Evolutionary conservation across 345 rosid genomes (phyloP).

Genomic region (Ceriops zippeliana): DNA sequence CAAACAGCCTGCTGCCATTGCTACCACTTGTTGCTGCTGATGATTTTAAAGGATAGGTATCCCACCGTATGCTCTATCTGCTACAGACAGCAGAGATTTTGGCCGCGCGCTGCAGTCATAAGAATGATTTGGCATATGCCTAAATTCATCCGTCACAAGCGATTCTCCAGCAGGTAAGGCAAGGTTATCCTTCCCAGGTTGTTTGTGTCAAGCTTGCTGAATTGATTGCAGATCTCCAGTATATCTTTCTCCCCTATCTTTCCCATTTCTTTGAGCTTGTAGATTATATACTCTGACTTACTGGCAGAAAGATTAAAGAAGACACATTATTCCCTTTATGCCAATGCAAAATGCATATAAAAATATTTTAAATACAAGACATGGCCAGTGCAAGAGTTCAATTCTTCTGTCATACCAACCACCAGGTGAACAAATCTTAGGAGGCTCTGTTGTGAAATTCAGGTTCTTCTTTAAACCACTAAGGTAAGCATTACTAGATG

Average conservation of each 20-base stretch:
- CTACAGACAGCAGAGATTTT: not conserved
- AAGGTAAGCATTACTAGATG: too few species aligned
- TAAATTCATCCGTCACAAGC: slow-evolving; percentile 9
- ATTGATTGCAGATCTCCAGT: slow-evolving; percentile 48
- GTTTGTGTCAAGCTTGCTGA: slow-evolving; percentile 58
- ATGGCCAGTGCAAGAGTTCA: too few species aligned
- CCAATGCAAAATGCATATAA: not conserved
- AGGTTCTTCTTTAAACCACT: not conserved
- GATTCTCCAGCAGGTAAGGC: slow-evolving; percentile 42
- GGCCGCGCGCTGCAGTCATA: not conserved
- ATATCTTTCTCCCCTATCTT: slow-evolving; percentile 59
- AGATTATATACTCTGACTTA: slow-evolving; percentile 65
- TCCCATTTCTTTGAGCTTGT: slow-evolving; percentile 76
- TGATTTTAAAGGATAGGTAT: not conserved
- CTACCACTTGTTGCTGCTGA: not conserved
- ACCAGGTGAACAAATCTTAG: not conserved
- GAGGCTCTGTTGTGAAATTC: not conserved
- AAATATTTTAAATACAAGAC: not conserved
- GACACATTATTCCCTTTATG: not conserved
- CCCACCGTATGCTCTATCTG: not conserved
- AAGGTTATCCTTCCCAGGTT: slow-evolving; percentile 57
- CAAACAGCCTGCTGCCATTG: not conserved
- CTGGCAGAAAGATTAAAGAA: slow-evolving; percentile 27
- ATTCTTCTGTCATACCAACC: too few species aligned
- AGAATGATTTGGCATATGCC: not conserved